These are phyloP conservation scores for Elasticomyces elasticus DNA, from an alignment of 495 filamentous ascomycete genomes.

Conservation along the genomic window DNA sequence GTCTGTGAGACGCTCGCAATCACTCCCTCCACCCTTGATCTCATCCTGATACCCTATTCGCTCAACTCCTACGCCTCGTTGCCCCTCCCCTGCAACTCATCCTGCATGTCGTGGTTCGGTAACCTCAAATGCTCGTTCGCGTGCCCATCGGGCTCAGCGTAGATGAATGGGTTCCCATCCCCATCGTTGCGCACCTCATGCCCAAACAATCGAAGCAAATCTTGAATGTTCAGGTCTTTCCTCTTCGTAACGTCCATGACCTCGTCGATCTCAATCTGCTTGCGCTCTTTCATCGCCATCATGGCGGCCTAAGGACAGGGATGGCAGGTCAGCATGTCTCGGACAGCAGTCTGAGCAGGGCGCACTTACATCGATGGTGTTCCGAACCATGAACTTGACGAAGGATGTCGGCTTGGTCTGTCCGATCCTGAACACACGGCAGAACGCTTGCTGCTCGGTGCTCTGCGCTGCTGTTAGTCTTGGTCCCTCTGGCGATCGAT, in stretches of 20 bases:
- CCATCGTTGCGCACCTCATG: constrained; percentile 20
- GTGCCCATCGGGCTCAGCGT: constrained; percentile 21
- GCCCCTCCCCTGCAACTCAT: constrained; percentile 1
- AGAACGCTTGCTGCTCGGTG: constrained; percentile 49
- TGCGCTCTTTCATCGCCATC: constrained; percentile 32
- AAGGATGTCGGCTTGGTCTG: constrained; percentile 46
- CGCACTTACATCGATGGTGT: constrained; percentile 31
- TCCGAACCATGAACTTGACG: constrained; percentile 40
- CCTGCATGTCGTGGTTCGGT: not conserved
- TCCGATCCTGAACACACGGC: constrained; percentile 53
- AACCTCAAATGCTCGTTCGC: constrained; percentile 4
- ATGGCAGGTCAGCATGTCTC: not conserved
- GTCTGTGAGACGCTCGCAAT: not conserved
- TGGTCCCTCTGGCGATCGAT: too few species aligned
- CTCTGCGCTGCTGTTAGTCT: too few species aligned
- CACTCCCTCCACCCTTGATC: not conserved
- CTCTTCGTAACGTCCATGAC: constrained; percentile 25
- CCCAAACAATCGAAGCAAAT: constrained; percentile 30
- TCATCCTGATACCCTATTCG: too few species aligned
- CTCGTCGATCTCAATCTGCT: constrained; percentile 27
- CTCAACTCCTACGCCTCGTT: constrained; percentile 2
- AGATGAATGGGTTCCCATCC: constrained; percentile 28
- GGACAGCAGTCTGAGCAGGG: not conserved
- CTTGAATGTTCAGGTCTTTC: constrained; percentile 9
- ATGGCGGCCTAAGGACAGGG: constrained; percentile 37